Evolutionary conservation across 495 filamentous ascomycete species (phyloP).

Genomic region (Penicillium riverlandense): DNA sequence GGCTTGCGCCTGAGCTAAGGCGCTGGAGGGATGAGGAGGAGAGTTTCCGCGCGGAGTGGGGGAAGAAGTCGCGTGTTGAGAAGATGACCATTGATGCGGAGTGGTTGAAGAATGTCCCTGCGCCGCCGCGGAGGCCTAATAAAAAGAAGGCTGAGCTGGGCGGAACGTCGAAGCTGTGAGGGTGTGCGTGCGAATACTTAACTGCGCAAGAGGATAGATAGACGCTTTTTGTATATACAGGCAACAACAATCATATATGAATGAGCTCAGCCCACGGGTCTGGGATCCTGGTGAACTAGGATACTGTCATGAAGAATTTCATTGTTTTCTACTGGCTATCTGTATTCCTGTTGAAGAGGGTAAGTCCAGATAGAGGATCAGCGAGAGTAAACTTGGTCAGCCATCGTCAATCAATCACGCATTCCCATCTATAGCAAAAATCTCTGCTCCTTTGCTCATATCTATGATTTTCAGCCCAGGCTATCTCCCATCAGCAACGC

Average conservation of each 20-base stretch:
- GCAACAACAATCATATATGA: neutral
- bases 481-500: neutral
- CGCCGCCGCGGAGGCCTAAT: slow-evolving; percentile 30
- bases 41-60: slow-evolving; percentile 49
- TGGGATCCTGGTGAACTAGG: too few species aligned
- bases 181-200: neutral
- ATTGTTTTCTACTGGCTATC: too few species aligned
- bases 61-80: slow-evolving; percentile 38
- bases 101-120: slow-evolving; percentile 45
- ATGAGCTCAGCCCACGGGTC: too few species aligned
- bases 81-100: slow-evolving; percentile 53
- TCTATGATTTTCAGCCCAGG: too few species aligned
- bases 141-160: slow-evolving; percentile 13
- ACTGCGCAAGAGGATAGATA: too few species aligned
- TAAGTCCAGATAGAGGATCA: too few species aligned
- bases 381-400: too few species aligned
- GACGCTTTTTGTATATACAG: slow-evolving; percentile 5
- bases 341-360: too few species aligned
- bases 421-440: too few species aligned
- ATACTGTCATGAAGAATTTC: too few species aligned
- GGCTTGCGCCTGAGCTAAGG: slow-evolving; percentile 55
- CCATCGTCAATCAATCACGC: too few species aligned
- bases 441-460: too few species aligned
- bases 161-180: slow-evolving; percentile 28
- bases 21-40: slow-evolving; percentile 59